These are phyloP conservation scores for Didymella arachidicola DNA, from an alignment of 2,329 filamentous ascomycete species.

Conservation along the genomic window DNA sequence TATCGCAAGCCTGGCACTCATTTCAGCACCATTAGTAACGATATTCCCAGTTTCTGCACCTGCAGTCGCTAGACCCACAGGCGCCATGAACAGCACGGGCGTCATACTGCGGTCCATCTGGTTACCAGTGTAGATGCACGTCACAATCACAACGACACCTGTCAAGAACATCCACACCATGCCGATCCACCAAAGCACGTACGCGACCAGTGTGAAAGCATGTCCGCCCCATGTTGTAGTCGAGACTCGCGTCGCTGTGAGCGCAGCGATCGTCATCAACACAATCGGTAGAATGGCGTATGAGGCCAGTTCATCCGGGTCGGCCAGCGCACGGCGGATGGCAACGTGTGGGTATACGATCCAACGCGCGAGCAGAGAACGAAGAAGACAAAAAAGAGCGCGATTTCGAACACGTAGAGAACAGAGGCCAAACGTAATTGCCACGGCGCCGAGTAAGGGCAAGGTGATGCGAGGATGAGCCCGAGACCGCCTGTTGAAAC, in stretches of 20 bases:
- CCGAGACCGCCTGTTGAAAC: constrained; percentile 16
- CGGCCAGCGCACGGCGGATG: constrained; percentile 8
- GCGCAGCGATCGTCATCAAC: constrained; percentile 12
- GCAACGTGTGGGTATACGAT: constrained; percentile 16
- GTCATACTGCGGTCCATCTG: constrained; percentile 18
- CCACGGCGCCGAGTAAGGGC: constrained; percentile 15
- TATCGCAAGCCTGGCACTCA: constrained; percentile 9
- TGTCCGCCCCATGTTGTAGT: constrained; percentile 9
- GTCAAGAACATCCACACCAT: constrained; percentile 16
- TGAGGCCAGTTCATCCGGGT: constrained; percentile 15
- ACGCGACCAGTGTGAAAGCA: constrained; percentile 14
- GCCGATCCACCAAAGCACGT: constrained; percentile 17
- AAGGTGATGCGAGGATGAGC: constrained; percentile 14
- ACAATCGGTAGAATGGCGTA: constrained; percentile 17
- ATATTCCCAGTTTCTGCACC: constrained; percentile 12
- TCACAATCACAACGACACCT: constrained; percentile 11
- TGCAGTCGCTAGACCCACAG: constrained; percentile 12
- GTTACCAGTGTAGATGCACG: constrained; percentile 16
- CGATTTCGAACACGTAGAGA: constrained; percentile 12
- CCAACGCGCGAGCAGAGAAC: constrained; percentile 6
- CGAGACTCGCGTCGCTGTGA: constrained; percentile 15
- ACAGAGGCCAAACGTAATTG: constrained; percentile 14
- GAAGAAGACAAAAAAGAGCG: neutral
- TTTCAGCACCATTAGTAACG: constrained; percentile 3
- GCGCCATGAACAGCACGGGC: constrained; percentile 15